A percentile compares a stretch with the other conserved stretches of the same genome.
These are phyloP conservation scores for Anisodus acutangulus DNA, from an alignment of 257 asterid species.

Conservation along the genomic window DNA sequence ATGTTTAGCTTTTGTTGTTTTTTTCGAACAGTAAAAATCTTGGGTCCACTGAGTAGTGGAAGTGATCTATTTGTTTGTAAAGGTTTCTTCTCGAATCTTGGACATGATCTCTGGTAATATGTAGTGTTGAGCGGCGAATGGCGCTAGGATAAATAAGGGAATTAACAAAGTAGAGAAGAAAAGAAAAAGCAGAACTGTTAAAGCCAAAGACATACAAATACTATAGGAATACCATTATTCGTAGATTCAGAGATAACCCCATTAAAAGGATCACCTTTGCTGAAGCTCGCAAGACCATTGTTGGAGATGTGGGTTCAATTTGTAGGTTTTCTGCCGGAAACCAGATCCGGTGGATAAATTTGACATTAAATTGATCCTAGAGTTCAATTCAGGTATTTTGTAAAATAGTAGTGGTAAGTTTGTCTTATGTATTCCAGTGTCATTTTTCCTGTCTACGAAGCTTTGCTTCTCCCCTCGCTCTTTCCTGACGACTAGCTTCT, in stretches of 20 bases:
- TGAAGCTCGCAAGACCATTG: conserved; percentile 65
- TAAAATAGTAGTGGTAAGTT: too few species aligned
- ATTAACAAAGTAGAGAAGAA: not conserved
- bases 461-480: too few species aligned
- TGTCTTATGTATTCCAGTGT: too few species aligned
- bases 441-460: too few species aligned
- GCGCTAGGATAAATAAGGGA: conserved; percentile 36
- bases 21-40: too few species aligned
- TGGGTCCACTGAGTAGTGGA: not conserved
- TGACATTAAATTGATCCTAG: too few species aligned
- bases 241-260: conserved; percentile 73
- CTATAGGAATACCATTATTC: conserved; percentile 74
- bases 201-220: conserved; percentile 82
- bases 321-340: conserved; percentile 66
- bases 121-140: conserved; percentile 34
- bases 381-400: too few species aligned
- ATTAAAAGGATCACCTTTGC: conserved; percentile 56
- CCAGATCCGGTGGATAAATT: too few species aligned
- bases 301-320: conserved; percentile 89
- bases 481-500: too few species aligned
- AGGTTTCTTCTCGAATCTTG: conserved; percentile 68
- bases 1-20: too few species aligned
- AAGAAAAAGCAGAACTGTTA: not conserved
- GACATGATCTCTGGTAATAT: conserved; percentile 64
- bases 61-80: conserved; percentile 80